Evolutionary conservation across 495 filamentous ascomycete species (phyloP).

Genomic region (Talaromyces nanjingensis): DNA sequence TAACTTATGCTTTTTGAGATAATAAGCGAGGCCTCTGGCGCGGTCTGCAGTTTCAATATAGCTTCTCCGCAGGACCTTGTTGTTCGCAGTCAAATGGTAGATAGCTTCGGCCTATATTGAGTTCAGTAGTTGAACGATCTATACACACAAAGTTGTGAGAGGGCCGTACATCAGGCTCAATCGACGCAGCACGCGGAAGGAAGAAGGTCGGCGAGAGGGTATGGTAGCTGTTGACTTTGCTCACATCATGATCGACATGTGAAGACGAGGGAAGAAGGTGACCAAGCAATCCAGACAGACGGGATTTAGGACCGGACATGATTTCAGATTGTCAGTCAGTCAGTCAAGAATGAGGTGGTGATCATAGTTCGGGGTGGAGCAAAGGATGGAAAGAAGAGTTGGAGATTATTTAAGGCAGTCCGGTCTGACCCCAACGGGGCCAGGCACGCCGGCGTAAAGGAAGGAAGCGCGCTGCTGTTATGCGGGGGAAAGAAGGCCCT

Average conservation of each 20-base stretch:
- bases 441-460: not conserved
- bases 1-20: constrained; percentile 60
- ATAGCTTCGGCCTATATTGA: constrained; percentile 63
- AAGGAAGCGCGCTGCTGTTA: not conserved
- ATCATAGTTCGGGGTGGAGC: not conserved
- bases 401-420: not conserved
- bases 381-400: not conserved
- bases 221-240: constrained; percentile 59
- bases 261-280: constrained; percentile 45
- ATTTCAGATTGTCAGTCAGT: not conserved
- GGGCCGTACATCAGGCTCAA: constrained; percentile 71
- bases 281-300: constrained; percentile 56
- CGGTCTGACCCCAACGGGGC: not conserved
- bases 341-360: not conserved
- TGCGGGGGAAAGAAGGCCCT: not conserved
- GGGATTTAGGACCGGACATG: constrained; percentile 50
- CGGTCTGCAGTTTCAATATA: constrained; percentile 81
- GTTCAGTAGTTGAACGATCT: not conserved
- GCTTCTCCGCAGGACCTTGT: constrained; percentile 60
- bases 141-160: not conserved
- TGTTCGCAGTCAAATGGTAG: constrained; percentile 79
- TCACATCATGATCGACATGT: constrained; percentile 15
- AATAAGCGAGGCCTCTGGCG: constrained; percentile 81
- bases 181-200: constrained; percentile 75
- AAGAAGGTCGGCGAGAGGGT: constrained; percentile 85